These are phyloP conservation scores for Astragalus membranaceus DNA, from an alignment of 306 rosid genomes.

Conservation along the genomic window DNA sequence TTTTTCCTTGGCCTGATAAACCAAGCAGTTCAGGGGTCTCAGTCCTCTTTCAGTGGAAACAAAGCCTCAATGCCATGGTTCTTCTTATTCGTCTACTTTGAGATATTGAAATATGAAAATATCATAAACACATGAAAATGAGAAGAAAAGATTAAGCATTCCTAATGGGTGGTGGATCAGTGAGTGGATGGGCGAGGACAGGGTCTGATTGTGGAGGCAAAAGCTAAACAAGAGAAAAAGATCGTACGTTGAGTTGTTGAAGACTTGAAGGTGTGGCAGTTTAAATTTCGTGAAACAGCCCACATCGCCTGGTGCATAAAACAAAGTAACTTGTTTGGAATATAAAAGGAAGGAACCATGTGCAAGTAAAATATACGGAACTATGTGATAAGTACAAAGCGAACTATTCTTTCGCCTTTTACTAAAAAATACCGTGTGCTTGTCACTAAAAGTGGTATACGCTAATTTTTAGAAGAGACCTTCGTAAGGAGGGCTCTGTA, in stretches of 20 bases:
- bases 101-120: not conserved
- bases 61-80: not conserved
- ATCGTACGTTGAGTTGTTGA: not conserved
- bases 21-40: not conserved
- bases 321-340: not conserved
- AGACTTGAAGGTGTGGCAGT: not conserved
- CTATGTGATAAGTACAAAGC: conserved; percentile 28
- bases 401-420: conserved; percentile 46
- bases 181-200: not conserved
- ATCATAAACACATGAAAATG: too few relatives aligned
- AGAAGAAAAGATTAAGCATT: not conserved
- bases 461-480: too few relatives aligned
- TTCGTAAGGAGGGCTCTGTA: too few relatives aligned
- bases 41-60: not conserved
- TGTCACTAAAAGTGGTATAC: not conserved
- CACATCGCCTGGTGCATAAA: not conserved
- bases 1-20: not conserved
- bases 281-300: not conserved
- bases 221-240: not conserved
- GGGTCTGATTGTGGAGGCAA: not conserved
- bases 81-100: not conserved
- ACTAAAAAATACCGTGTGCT: conserved; percentile 36
- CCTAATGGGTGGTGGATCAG: too few relatives aligned
- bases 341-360: too few relatives aligned
- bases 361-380: not conserved